phyloP scores from a whole-genome alignment of 2,329 filamentous ascomycete genomes.

The Botrytis tulipae region DNA sequence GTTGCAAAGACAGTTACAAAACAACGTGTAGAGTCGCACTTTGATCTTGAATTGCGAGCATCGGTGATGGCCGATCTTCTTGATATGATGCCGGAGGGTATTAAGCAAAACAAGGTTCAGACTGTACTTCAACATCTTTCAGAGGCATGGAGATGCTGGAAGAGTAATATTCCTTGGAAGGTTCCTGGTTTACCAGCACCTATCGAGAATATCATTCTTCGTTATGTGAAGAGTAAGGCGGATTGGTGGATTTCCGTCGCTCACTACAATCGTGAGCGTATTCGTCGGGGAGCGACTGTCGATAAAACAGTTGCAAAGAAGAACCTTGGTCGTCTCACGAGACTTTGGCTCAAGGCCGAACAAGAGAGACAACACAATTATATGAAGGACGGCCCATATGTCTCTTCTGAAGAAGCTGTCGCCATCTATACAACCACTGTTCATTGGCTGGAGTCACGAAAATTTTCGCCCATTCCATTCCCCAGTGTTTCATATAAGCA shows the following conservation, averaged over 20 bases:
- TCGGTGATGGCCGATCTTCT: slow-evolving; percentile 99
- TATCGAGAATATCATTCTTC: slow-evolving; percentile 97
- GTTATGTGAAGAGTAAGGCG: slow-evolving; percentile 98
- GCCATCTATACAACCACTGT: slow-evolving; percentile 99
- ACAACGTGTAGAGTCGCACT: slow-evolving; percentile 97
- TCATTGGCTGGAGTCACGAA: slow-evolving; percentile 96
- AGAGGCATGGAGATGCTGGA: slow-evolving; percentile 99
- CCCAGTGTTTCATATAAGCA: slow-evolving; percentile 99
- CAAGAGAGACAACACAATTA: slow-evolving; percentile 99
- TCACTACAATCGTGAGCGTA: slow-evolving; percentile 97
- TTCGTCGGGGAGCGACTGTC: slow-evolving; percentile 91
- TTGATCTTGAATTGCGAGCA: slow-evolving; percentile 92
- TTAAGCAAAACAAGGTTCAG: slow-evolving; percentile 99
- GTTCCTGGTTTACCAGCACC: slow-evolving; percentile 93
- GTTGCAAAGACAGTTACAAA: slow-evolving; percentile 99
- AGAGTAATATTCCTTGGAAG: slow-evolving; percentile 99
- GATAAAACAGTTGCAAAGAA: slow-evolving; percentile 99
- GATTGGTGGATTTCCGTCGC: slow-evolving; percentile 99
- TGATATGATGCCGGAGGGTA: slow-evolving; percentile 99
- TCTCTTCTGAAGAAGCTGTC: slow-evolving; percentile 96
- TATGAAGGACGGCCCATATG: slow-evolving; percentile 98
- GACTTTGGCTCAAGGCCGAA: slow-evolving; percentile 96
- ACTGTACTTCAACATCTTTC: slow-evolving; percentile 95
- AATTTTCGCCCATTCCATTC: slow-evolving; percentile 98
- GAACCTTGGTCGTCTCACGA: slow-evolving; percentile 90